Base-by-base conservation (phyloP, 2,329 filamentous ascomycete genomes). In the Neofusicoccum parvum region DNA sequence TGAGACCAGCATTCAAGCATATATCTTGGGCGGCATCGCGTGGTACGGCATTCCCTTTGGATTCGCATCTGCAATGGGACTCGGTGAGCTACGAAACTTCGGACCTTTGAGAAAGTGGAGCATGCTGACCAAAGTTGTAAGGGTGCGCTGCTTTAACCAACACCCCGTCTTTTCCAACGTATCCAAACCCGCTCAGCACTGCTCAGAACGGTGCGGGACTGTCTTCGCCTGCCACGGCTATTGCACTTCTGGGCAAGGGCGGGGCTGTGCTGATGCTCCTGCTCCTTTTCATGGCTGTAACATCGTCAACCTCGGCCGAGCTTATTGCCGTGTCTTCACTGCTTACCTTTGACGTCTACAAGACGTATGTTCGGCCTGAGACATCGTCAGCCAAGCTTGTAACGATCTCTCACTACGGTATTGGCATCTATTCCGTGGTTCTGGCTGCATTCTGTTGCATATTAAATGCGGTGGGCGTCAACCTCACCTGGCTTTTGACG, bases 311-410 rank as follows among this genome's bases (percentile, higher is more conserved):
- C 2, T 83, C 81, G 0, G 82, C 83, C 0, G 82, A 85, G 53
- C 79, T 85, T 1, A 85, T 86, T 51, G 82, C 83, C 0, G 82
- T 85, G 1, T 83, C 80, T 3, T 84, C 82, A 0, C 85, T 86
- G 58, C 80, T 86, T 51, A 82, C 79, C 51, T 86, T 85, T 56
- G 83, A 86, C 48, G 82, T 86, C 1, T 86, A 85, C 69, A 76
- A 82, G 0, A 79, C 80, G 17, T 85, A 86, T 66, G 76, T 85
- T 67, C 84, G 84, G 54, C 76, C 73, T 4, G 67, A 67, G 0
- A 83, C 83, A 0, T 80, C 78, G 0, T 82, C 86, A 58, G 70
- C 72, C 0, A 80, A 86, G 32, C 75, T 85, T 0, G 86, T 86
- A 45, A 79, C 79, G 0, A 81, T 81, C 74, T 83, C 80, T 50